phyloP scores from a whole-genome alignment of 202 grass and related monocot species.

The Zoysia matrella region DNA sequence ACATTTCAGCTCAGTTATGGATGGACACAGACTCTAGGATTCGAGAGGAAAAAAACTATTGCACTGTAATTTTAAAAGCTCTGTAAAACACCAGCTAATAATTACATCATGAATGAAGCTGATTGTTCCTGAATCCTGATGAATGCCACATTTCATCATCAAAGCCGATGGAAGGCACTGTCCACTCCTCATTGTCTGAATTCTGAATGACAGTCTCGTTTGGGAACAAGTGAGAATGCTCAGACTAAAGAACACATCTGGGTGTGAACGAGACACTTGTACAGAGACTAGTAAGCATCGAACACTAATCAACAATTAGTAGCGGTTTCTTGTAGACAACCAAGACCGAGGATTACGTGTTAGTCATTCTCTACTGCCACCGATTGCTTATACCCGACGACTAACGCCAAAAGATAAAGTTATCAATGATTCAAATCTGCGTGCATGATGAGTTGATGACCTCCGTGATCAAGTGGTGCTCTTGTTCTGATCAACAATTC shows the following conservation, averaged over 20 bases:
- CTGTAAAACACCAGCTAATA: not conserved
- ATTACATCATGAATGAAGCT: not conserved
- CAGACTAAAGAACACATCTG: not conserved
- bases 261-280: slow-evolving; percentile 43
- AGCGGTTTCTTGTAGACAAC: slow-evolving; percentile 37
- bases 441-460: slow-evolving; percentile 20
- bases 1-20: not conserved
- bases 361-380: slow-evolving; percentile 33
- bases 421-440: slow-evolving; percentile 21
- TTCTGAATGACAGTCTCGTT: not conserved
- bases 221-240: slow-evolving; percentile 24
- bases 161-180: not conserved
- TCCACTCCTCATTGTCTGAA: not conserved
- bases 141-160: not conserved
- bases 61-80: not conserved
- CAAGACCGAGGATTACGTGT: not conserved
- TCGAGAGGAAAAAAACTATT: not conserved
- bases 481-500: slow-evolving; percentile 14
- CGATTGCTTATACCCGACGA: slow-evolving; percentile 27
- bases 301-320: slow-evolving; percentile 2
- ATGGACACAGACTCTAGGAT: not conserved
- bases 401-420: slow-evolving; percentile 29
- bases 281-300: not conserved
- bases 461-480: slow-evolving; percentile 25
- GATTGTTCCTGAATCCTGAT: too few relatives aligned